Conservation (phyloP, 768 basidiomycete species). For the Clavulina sp. region DNA sequence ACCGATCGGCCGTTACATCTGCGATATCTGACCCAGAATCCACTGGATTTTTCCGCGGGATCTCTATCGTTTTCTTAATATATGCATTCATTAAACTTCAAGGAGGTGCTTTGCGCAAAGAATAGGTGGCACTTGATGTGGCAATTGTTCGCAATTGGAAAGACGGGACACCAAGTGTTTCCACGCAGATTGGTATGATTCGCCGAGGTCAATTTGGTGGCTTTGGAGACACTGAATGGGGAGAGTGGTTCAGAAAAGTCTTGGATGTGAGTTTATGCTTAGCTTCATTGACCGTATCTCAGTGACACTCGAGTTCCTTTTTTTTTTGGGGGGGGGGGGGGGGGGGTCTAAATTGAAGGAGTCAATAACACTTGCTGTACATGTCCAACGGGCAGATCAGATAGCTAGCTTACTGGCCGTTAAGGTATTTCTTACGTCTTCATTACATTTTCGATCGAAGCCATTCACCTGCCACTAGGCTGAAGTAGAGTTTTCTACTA, state of each 20-base stretch:
- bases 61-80: constrained; percentile 43
- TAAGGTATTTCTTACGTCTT: too few relatives aligned
- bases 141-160: constrained; percentile 47
- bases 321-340: constrained; percentile 23
- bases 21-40: constrained; percentile 22
- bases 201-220: constrained; percentile 49
- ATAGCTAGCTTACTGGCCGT: constrained; percentile 47
- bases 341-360: too few relatives aligned
- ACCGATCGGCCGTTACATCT: constrained; percentile 19
- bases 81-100: constrained; percentile 42
- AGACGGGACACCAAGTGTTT: constrained; percentile 40
- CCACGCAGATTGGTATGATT: constrained; percentile 65
- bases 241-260: constrained; percentile 31
- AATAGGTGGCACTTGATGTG: constrained; percentile 41
- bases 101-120: constrained; percentile 40
- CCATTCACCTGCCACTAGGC: too few relatives aligned
- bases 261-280: constrained; percentile 26
- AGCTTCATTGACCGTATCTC: too few relatives aligned
- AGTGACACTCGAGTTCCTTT: neutral
- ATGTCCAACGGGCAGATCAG: constrained; percentile 45
- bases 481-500: constrained; percentile 33
- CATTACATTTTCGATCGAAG: too few relatives aligned
- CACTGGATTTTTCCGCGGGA: constrained; percentile 39
- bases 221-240: constrained; percentile 5
- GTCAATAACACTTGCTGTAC: constrained; percentile 42